Conservation (phyloP, 164 flowering plant genomes). For the Aristolochia contorta region DNA sequence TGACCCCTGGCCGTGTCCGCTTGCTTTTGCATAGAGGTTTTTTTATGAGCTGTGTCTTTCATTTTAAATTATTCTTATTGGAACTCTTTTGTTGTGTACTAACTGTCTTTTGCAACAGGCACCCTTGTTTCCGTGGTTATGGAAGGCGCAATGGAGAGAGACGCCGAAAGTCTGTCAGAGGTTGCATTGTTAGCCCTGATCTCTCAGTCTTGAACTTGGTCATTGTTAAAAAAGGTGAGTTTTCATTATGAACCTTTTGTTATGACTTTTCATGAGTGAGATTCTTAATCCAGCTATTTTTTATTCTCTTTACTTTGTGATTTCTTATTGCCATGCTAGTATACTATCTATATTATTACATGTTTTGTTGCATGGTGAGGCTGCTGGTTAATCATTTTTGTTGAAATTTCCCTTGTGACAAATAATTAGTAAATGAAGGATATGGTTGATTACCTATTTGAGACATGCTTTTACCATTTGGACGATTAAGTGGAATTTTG, state of each 20-base stretch:
- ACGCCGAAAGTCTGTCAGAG: constrained; percentile 36
- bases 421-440: not conserved
- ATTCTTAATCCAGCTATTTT: too few species aligned
- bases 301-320: too few species aligned
- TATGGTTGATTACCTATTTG: not conserved
- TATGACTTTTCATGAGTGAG: too few species aligned
- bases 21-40: constrained; percentile 35
- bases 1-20: constrained; percentile 41
- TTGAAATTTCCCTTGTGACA: too few species aligned
- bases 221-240: constrained; percentile 34
- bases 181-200: constrained; percentile 41
- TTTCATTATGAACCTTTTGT: not conserved
- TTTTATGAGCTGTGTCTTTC: not conserved
- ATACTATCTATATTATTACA: too few species aligned
- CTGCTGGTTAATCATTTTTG: too few species aligned
- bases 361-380: too few species aligned
- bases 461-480: not conserved
- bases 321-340: too few species aligned
- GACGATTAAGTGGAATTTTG: too few species aligned
- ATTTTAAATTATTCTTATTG: not conserved
- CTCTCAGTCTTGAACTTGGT: constrained; percentile 42
- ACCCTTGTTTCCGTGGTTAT: constrained; percentile 44
- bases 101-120: constrained; percentile 13
- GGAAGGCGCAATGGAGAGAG: constrained; percentile 45
- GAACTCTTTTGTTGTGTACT: not conserved